Evolutionary conservation across 2,329 filamentous ascomycete species (phyloP), one percentile per base, ranked within the genome.

Genomic region (Dothidotthia symphoricarpi): DNA sequence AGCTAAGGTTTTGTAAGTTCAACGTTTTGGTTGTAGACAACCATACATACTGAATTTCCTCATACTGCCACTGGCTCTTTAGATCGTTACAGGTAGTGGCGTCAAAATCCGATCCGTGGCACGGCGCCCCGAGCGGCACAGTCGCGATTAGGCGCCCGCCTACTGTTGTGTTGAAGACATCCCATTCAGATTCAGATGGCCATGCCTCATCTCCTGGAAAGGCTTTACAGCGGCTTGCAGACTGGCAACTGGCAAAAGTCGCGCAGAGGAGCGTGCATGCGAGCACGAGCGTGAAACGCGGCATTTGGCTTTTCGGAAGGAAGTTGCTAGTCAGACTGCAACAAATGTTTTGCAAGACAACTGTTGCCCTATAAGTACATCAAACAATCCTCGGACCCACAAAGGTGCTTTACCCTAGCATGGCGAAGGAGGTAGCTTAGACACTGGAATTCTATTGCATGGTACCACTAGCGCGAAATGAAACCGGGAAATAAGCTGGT

Each of bases 131-230:
- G 14, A 59, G 37, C 9, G 57, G 57, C 16, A 55, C 40, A 11
- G 53, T 59, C 12, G 44, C 44, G 9, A 41, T 36, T 13, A 60
- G 34, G 12, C 43, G 36, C 9, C 55, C 56, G 4, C 39, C 41
- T 6, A 56, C 35, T 6, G 51, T 50, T 12, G 26, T 31, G 34
- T 58, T 55, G 25, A 58, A 46, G 3, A 8, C 35, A 19, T 41
- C 22, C 56, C 56, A 60, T 3, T 47, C 42, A 0, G 27, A 15
- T 13, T 28, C 29, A 0, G 49, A 47, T 3, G 57, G 55, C 55
- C 57, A 60, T 12, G 27, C 17, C 8, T 32, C 30, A 29, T 59
- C 57, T 24, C 53, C 53, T 4, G 55, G 57, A n/a, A 55, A 55
- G 5, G 28, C 28, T 16, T 51, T 55, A 42, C 55, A 59, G n/a